A percentile compares a stretch with the other conserved stretches of the same genome.
phyloP scores from a whole-genome alignment of 1,284 basidiomycete species.

The Trametes pubescens region DNA sequence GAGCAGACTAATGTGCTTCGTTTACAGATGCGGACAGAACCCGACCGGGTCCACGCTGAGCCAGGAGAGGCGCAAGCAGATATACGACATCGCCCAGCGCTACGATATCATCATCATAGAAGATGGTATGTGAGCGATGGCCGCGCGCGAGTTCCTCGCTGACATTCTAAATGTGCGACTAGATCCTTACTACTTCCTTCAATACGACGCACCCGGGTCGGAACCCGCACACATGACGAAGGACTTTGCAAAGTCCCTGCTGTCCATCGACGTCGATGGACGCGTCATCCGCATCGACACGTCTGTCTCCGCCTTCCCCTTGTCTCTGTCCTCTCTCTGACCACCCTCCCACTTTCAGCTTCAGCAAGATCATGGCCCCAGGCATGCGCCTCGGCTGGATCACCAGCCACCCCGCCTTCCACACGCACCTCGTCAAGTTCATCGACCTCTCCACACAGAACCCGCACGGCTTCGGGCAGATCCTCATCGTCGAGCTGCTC shows the following conservation, averaged over 20 bases:
- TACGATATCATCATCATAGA: conserved; percentile 54
- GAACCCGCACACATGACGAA: conserved; percentile 15
- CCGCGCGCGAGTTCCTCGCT: no score
- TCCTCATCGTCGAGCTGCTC: conserved; percentile 49
- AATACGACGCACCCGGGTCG: conserved; percentile 34
- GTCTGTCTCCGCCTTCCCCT: background rate
- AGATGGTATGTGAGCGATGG: conserved; percentile 36
- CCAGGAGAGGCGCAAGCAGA: conserved; percentile 45
- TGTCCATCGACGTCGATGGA: conserved; percentile 53
- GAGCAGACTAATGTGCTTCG: background rate
- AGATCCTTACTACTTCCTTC: conserved; percentile 49
- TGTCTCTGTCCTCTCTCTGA: background rate
- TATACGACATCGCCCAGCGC: conserved; percentile 50
- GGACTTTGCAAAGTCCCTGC: conserved; percentile 42
- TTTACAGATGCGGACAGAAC: conserved; percentile 49
- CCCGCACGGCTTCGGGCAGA: conserved; percentile 52
- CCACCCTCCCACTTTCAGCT: conserved; percentile 29
- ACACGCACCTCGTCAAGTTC: conserved; percentile 42
- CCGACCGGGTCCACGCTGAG: conserved; percentile 51
- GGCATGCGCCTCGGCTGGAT: conserved; percentile 55
- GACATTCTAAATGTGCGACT: background rate
- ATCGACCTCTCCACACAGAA: conserved; percentile 52
- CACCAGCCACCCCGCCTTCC: conserved; percentile 47
- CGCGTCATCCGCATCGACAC: conserved; percentile 52
- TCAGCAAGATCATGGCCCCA: conserved; percentile 51